Evolutionary conservation across 1,284 basidiomycete genomes (phyloP), one percentile per base, ranked within the genome.

Genomic region (Ceratobasidium sp.): DNA sequence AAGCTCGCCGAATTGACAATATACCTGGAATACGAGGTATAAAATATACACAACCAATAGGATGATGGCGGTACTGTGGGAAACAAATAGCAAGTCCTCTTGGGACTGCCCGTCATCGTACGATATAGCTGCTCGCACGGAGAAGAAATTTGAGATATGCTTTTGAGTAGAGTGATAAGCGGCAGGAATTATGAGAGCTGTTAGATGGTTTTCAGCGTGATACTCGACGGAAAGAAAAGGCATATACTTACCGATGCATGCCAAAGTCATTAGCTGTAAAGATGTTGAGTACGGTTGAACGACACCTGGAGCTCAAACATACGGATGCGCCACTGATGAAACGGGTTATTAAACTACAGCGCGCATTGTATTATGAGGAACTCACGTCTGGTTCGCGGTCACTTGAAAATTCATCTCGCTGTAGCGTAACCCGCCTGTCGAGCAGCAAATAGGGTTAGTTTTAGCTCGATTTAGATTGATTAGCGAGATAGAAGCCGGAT

Each of bases 171-270:
- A 89, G 83, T 92, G 89, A 83, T 95, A 97, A 0, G 96, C 96
- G 44, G 96, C 96, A n/a, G 96, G 96, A 78, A 98, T 93, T 80
- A 97, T 93, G 56, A 98, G 89, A 40, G 95, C 92, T 94, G 80
- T 13, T 51, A 10, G 7, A 49, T 68, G 42, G 23, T 13, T n/a
- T 44, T 33, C n/a, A 18, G 70, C 39, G 2, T 42, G 33, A 33
- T 10, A 44, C 28, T 23, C 44, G 26, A 67, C 28, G 80, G 39
- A 60, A 20, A 23, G 61, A 64, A 69, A 44, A 20, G 12, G 39
- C 33, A 72, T 40, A 46, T 33, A 87, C 91, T 80, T 83, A 94
- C 92, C 96, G 84, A 97, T 95, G 84, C 94, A 95, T 6, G 95
- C 90, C 49, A 97, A 87, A 3, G 94, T 96, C 94, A 97, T 94